phyloP scores from a whole-genome alignment of 805 yeast species.

The Ogataea nitratoaversa region DNA sequence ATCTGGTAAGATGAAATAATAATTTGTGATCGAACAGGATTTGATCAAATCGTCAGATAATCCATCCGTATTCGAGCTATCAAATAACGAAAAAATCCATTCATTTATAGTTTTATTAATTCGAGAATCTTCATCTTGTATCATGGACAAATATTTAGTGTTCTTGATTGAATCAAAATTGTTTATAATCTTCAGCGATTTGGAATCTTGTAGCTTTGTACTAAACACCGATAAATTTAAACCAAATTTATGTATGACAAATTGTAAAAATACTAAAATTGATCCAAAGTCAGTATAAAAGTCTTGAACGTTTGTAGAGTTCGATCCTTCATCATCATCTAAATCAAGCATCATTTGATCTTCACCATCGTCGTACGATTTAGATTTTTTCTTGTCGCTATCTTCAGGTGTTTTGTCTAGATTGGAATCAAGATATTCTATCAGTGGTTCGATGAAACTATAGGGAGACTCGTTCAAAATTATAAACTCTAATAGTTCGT shows the following conservation, averaged over 20 bases:
- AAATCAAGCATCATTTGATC: conserved; percentile 25
- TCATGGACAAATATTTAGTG: conserved; percentile 4
- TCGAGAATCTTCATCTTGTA: conserved; percentile 23
- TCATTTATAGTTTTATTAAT: conserved; percentile 40
- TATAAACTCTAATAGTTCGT: conserved; percentile 38
- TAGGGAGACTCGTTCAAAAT: conserved; percentile 43
- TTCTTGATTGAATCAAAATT: conserved; percentile 15
- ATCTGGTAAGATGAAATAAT: conserved; percentile 64
- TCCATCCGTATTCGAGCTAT: conserved; percentile 53
- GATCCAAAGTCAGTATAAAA: conserved; percentile 65
- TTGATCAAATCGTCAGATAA: conserved; percentile 79
- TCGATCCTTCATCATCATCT: conserved; percentile 38
- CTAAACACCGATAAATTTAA: conserved; percentile 6
- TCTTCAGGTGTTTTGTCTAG: conserved; percentile 22
- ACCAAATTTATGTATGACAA: conserved; percentile 12
- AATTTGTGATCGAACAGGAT: conserved; percentile 60
- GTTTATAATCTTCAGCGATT: conserved; percentile 5
- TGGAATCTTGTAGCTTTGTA: conserved; percentile 2
- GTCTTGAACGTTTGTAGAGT: conserved; percentile 59
- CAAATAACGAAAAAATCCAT: conserved; percentile 81
- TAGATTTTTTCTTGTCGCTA: conserved; percentile 13
- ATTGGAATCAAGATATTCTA: conserved; percentile 48
- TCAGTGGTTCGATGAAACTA: conserved; percentile 38
- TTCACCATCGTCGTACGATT: conserved; percentile 11
- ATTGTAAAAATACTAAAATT: conserved; percentile 42